Evolutionary conservation across 148 eudicot species (phyloP).

Genomic region (Agrostemma githago): DNA sequence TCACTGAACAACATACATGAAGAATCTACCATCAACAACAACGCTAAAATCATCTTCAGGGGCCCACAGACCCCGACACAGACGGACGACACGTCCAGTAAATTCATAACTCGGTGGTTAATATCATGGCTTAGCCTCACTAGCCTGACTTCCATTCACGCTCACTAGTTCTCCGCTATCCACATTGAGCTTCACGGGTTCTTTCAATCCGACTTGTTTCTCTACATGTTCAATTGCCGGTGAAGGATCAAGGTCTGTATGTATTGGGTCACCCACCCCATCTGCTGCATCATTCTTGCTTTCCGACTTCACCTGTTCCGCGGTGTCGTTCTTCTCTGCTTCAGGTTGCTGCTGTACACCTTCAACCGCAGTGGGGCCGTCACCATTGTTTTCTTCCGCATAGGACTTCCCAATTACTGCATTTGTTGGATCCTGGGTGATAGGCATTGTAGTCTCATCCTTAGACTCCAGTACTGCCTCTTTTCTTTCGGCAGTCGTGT

Average conservation of each 20-base stretch:
- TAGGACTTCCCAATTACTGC: background rate
- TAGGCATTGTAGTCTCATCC: background rate
- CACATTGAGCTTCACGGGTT: constrained; percentile 20
- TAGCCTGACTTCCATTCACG: constrained; percentile 43
- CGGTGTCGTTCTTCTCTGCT: constrained; percentile 19
- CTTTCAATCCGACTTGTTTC: constrained; percentile 26
- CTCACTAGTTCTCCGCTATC: constrained; percentile 27
- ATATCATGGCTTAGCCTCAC: constrained; percentile 33
- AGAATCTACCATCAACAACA: constrained; percentile 31
- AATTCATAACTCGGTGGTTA: constrained; percentile 12
- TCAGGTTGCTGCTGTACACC: constrained; percentile 5
- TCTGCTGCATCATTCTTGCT: constrained; percentile 5
- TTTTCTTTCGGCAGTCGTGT: constrained; percentile 10
- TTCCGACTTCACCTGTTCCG: background rate
- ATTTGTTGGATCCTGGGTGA: background rate
- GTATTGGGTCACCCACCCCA: constrained; percentile 21
- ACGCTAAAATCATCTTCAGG: constrained; percentile 25
- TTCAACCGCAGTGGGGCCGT: constrained; percentile 1
- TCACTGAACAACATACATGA: constrained; percentile 26
- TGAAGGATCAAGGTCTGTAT: constrained; percentile 12
- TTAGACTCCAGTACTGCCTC: constrained; percentile 6
- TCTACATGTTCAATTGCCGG: constrained; percentile 20
- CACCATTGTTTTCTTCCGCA: background rate
- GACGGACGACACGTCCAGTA: constrained; percentile 8
- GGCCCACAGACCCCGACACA: constrained; percentile 14